A percentile compares a stretch with the other conserved stretches of the same genome.
phyloP scores from a whole-genome alignment of 257 asterid species.

The Solanum arcanum region DNA sequence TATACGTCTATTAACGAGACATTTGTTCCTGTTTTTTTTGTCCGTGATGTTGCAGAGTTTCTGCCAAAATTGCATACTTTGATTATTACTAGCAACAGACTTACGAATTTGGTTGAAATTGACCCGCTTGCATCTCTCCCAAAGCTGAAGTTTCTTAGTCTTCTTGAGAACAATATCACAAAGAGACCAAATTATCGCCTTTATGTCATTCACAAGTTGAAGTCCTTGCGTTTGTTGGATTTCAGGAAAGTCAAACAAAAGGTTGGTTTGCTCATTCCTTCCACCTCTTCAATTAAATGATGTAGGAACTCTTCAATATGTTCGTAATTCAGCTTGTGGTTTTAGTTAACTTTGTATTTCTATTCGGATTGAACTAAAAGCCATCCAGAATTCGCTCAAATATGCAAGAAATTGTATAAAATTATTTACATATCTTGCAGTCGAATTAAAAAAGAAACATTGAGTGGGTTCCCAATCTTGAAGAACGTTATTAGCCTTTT shows the following conservation, averaged over 20 bases:
- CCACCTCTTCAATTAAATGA: not conserved
- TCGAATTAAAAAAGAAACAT: not conserved
- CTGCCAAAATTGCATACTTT: conserved; percentile 87
- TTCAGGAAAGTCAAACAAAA: conserved; percentile 89
- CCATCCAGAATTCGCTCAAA: not conserved
- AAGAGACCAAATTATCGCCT: conserved; percentile 95
- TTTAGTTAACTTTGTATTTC: not conserved
- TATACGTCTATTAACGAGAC: not conserved
- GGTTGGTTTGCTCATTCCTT: conserved; percentile 36
- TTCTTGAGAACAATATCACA: conserved; percentile 83
- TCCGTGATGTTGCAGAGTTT: conserved; percentile 41
- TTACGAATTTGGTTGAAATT: conserved; percentile 83
- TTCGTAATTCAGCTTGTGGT: not conserved
- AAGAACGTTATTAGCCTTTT: not conserved
- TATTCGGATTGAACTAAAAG: not conserved
- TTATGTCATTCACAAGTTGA: conserved; percentile 91
- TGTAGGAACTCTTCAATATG: not conserved
- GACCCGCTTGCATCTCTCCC: conserved; percentile 90
- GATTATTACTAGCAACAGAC: conserved; percentile 88
- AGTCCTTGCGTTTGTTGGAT: conserved; percentile 73
- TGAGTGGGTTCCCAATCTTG: not conserved
- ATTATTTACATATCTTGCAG: not conserved
- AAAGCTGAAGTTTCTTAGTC: conserved; percentile 80
- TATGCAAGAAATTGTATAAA: not conserved
- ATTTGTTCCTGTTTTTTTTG: not conserved